Conservation (phyloP, 108 stramenopile species). For the Nannochloropsis salina region DNA sequence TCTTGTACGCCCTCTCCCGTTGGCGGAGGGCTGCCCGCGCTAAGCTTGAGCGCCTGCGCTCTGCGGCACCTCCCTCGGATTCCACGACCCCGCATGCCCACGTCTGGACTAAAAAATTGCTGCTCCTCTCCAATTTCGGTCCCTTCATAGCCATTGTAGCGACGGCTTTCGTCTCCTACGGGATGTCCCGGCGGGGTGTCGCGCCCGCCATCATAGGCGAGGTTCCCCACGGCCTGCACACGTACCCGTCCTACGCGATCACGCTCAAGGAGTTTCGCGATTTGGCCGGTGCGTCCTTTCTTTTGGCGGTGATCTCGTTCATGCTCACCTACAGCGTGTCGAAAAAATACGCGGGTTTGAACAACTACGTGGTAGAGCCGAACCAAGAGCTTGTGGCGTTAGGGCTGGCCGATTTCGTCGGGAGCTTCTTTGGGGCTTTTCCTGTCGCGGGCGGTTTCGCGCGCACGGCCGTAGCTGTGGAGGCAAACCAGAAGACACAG, state of each 20-base stretch:
- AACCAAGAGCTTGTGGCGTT: constrained; percentile 14
- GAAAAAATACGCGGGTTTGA: neutral
- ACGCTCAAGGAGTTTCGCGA: neutral
- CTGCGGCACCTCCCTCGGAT: neutral
- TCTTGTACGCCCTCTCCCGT: constrained; percentile 10
- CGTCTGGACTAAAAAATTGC: neutral
- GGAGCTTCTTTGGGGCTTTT: constrained; percentile 18
- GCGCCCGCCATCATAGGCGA: constrained; percentile 5
- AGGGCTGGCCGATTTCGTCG: neutral
- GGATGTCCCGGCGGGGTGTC: neutral
- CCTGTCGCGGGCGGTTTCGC: constrained; percentile 18
- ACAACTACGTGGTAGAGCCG: neutral
- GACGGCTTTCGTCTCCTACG: neutral
- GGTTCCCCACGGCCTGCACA: neutral
- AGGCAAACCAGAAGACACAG: neutral
- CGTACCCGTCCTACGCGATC: neutral
- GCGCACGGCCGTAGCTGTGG: constrained; percentile 5
- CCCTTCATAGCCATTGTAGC: neutral
- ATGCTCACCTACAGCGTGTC: constrained; percentile 9
- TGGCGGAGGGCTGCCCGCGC: neutral
- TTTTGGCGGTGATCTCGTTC: neutral
- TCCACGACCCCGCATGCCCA: neutral
- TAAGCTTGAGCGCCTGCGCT: neutral
- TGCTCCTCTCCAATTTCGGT: neutral
- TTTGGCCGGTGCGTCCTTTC: neutral